Conservation (phyloP, 805 yeast species). For the Zygoascus tannicola region DNA sequence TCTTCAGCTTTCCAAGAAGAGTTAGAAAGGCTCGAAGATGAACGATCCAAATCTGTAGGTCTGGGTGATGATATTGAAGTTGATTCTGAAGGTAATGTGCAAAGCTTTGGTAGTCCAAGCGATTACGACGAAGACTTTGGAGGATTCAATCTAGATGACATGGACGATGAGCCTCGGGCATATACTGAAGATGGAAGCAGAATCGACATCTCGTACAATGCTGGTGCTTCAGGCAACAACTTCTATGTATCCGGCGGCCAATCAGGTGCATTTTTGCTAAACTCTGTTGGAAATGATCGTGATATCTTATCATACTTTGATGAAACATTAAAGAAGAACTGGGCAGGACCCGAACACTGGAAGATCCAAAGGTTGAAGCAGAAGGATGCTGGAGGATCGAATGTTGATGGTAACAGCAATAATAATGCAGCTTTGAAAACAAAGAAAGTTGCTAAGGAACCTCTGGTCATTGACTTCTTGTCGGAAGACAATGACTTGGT, state of each 20-base stretch:
- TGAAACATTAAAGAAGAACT: constrained; percentile 53
- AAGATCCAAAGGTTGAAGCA: constrained; percentile 53
- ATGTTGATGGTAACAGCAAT: neutral
- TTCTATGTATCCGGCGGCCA: neutral
- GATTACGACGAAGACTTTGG: constrained; percentile 5
- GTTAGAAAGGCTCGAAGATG: neutral
- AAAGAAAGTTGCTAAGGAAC: constrained; percentile 24
- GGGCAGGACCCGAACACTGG: constrained; percentile 96
- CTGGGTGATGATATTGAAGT: constrained; percentile 25
- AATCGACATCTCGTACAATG: constrained; percentile 15
- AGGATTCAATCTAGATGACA: neutral
- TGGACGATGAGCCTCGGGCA: constrained; percentile 3
- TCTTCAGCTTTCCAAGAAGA: constrained; percentile 8
- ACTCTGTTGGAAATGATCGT: constrained; percentile 22
- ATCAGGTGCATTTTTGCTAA: neutral
- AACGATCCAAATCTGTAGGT: neutral
- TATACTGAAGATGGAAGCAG: constrained; percentile 5
- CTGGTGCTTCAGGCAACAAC: constrained; percentile 5
- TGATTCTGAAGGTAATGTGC: constrained; percentile 15
- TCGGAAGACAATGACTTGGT: constrained; percentile 29
- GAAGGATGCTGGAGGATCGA: neutral
- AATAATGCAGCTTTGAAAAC: neutral
- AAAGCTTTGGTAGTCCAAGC: neutral
- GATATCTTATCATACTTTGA: constrained; percentile 79
- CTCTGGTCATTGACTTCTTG: constrained; percentile 36